Base-by-base conservation (phyloP, 108 stramenopile species). In the Stephanodiscus minutulus region DNA sequence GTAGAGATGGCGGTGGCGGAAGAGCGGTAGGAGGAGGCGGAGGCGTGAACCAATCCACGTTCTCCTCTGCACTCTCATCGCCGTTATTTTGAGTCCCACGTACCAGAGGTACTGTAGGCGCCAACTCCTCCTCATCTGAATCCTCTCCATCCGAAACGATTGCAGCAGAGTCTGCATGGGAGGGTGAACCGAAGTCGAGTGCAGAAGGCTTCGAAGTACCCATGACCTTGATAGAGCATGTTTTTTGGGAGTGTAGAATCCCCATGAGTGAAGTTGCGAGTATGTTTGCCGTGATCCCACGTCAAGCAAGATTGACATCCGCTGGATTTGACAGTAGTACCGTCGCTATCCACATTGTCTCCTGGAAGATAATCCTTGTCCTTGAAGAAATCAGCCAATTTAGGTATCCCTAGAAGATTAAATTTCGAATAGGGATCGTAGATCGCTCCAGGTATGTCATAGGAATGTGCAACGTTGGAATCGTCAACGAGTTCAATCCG, bases 181-280 rank as follows among this genome's bases (percentile, higher is more conserved):
- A 39, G 15, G 60, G 60, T 12, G 36, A 13, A n/a, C 17, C 36
- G 21, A 17, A 61, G 17, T 17, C 60, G 36, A 4, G 60, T 61
- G 35, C 35, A 61, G 31, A 61, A 61, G 20, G 60, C 60, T 10
- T 29, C 20, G 20, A 61, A 61, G 31, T 61, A 61, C 11, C 36
- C 33, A 1, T 33, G 33, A 17, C 60, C 60, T 5, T 61, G 33
- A 39, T 61, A 61, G 29, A 61, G 60, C 35, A 21, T 12, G 10
- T 39, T 33, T n/a, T 39, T 15, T 9, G 60, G 60, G 11, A 61
- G 31, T 17, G 35, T 36, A 24, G 50, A 52, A 24, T 24, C 20
- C 20, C 22, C 50, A 18, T 52, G 50, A 24, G 20, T 52, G 7
- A 52, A 52, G 24, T 24, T 5, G 9, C 50, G 50, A 21, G 22